Base-by-base conservation (phyloP, 139 green algal genomes). In the Dunaliella sp. region DNA sequence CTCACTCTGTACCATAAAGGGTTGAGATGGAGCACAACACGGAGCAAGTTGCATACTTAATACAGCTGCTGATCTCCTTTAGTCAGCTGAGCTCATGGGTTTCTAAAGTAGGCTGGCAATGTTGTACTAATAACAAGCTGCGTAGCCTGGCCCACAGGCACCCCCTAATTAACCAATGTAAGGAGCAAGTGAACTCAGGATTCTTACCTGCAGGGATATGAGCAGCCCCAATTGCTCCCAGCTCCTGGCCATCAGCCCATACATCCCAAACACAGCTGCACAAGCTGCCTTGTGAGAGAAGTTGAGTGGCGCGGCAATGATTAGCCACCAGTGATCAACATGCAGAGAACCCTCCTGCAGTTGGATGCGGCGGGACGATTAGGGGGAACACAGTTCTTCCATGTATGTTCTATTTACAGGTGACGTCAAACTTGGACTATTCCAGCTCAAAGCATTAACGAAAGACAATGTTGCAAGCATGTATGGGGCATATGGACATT, bases 211-310 rank as follows among this genome's bases (percentile, higher is more conserved):
- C 7, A 65, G 48, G 7, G 48, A 26, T 7, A 84, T 58, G 32
- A 84, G 38, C 30, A 38, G 3, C 1, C 2, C 80, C 38, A 84
- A 38, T 38, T 84, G 80, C n/a, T 33, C 80, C 30, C 16, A 22
- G 38, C 38, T 77, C 3, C 0, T 22, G n/a, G 0, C 1, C 28
- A 32, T 33, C 0, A 84, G 80, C 0, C 80, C 80, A 3, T 48
- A 84, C n/a, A 34, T 32, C n/a, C 80, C 80, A 1, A 84, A n/a
- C 48, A 84, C 35, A 2, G 28, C 80, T 1, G 80, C 80, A 30
- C 35, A 74, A 0, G 35, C 48, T 32, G n/a, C 80, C 80, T 84
- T 84, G 80, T 84, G 80, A 1, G 38, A 48, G 30, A 84, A 84
- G 38, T 84, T 48, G 1, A 77, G 30, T 1, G 80, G 80, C 21